Conservation (phyloP, 2,329 filamentous ascomycete genomes). For the Nemania bipapillata region DNA sequence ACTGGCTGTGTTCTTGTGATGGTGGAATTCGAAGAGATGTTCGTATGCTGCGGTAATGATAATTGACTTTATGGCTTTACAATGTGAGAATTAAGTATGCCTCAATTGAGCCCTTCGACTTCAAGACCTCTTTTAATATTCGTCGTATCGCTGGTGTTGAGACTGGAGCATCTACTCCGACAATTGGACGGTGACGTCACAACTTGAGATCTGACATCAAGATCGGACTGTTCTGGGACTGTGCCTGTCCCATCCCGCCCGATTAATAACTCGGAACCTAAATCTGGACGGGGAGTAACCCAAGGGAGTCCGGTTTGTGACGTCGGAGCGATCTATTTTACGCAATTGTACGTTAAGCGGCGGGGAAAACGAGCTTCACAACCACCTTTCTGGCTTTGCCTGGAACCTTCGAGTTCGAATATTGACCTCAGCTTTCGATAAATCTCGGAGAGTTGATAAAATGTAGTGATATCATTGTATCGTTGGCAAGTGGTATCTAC, state of each 20-base stretch:
- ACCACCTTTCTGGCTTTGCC: not conserved
- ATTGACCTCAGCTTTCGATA: not conserved
- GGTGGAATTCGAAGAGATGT: not conserved
- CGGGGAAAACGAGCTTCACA: not conserved
- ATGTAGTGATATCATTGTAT: slow-evolving; percentile 35
- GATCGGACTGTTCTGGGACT: slow-evolving; percentile 14
- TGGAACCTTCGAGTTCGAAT: slow-evolving; percentile 10
- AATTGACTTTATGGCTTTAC: not conserved
- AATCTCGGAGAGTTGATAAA: slow-evolving; percentile 7
- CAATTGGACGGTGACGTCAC: slow-evolving; percentile 30
- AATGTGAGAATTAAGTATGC: not conserved
- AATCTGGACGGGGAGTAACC: not conserved
- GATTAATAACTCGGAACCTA: not conserved
- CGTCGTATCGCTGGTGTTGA: slow-evolving; percentile 3
- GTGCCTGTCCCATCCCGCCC: not conserved
- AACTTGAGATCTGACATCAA: slow-evolving; percentile 45
- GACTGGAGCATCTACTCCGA: slow-evolving; percentile 23
- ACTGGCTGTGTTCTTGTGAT: slow-evolving; percentile 20
- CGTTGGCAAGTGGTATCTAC: slow-evolving; percentile 39
- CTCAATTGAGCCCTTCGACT: not conserved
- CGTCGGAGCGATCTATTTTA: not conserved
- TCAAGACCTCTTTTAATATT: slow-evolving; percentile 27
- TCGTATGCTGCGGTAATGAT: slow-evolving; percentile 2
- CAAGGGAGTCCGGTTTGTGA: slow-evolving; percentile 12
- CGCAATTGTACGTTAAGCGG: not conserved